These are phyloP conservation scores for Daldinia sp. DNA, from an alignment of 2,329 filamentous ascomycete genomes.

Conservation along the genomic window DNA sequence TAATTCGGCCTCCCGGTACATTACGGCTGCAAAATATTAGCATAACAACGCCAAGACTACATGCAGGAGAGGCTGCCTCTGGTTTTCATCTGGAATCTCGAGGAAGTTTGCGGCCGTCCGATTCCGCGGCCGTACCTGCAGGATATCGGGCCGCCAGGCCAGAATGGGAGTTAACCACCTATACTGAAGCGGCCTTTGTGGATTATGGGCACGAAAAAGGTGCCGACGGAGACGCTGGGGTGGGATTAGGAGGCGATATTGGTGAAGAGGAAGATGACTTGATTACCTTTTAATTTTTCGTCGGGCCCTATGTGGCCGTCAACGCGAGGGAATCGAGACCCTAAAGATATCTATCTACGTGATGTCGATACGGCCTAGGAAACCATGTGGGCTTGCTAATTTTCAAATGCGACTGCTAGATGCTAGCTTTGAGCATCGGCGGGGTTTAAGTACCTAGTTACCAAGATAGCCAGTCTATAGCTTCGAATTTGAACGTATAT, in stretches of 20 bases:
- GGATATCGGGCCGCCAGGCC: slow-evolving; percentile 19
- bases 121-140: neutral
- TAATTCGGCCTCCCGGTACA: too few species aligned
- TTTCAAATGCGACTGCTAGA: neutral
- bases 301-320: neutral
- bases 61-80: neutral
- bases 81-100: neutral
- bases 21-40: neutral
- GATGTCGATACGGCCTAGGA: neutral
- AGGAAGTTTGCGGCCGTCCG: neutral
- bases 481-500: neutral
- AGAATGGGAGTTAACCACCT: slow-evolving; percentile 36
- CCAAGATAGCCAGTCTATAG: neutral
- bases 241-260: neutral
- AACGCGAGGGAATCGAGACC: neutral
- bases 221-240: neutral
- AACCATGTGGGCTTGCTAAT: neutral
- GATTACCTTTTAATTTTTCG: slow-evolving; percentile 11
- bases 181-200: neutral
- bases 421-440: neutral
- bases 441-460: too few species aligned
- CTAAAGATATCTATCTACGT: neutral
- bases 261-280: slow-evolving; percentile 1
- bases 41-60: neutral
- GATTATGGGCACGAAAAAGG: neutral